These are phyloP conservation scores for Zostera marina DNA, from an alignment of 116 monocot genomes.

Conservation along the genomic window DNA sequence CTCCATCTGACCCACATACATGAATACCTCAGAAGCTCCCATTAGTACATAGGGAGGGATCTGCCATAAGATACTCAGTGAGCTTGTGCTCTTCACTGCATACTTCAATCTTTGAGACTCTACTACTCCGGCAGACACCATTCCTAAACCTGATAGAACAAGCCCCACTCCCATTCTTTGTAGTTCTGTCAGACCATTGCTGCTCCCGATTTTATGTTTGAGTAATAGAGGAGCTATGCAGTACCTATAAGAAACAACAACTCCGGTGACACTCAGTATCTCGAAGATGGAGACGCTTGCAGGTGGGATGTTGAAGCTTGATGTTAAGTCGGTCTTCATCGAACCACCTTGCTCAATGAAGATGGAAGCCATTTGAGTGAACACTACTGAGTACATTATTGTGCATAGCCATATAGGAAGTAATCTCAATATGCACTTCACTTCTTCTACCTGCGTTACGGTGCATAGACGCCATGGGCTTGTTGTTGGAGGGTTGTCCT, in stretches of 20 bases:
- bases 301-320: conserved; percentile 36
- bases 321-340: conserved; percentile 22
- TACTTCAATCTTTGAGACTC: conserved; percentile 42
- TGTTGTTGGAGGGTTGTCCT: background rate
- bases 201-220: conserved; percentile 9
- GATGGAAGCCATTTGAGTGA: conserved; percentile 75
- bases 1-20: conserved; percentile 61
- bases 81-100: conserved; percentile 12
- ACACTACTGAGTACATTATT: conserved; percentile 72
- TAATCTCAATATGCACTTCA: conserved; percentile 47
- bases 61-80: conserved; percentile 53
- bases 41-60: conserved; percentile 42
- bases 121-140: conserved; percentile 50
- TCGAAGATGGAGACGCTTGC: conserved; percentile 82
- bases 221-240: conserved; percentile 20
- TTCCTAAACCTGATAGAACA: conserved; percentile 27
- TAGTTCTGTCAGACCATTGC: conserved; percentile 41
- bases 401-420: conserved; percentile 87
- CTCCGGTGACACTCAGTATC: conserved; percentile 40
- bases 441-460: conserved; percentile 65
- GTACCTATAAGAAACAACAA: conserved; percentile 43
- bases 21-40: conserved; percentile 54
- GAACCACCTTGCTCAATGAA: conserved; percentile 64
- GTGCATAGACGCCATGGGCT: conserved; percentile 60
- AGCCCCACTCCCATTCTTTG: conserved; percentile 72